Conservation (phyloP, 2,329 filamentous ascomycete genomes). For the Sporothrix pallida region DNA sequence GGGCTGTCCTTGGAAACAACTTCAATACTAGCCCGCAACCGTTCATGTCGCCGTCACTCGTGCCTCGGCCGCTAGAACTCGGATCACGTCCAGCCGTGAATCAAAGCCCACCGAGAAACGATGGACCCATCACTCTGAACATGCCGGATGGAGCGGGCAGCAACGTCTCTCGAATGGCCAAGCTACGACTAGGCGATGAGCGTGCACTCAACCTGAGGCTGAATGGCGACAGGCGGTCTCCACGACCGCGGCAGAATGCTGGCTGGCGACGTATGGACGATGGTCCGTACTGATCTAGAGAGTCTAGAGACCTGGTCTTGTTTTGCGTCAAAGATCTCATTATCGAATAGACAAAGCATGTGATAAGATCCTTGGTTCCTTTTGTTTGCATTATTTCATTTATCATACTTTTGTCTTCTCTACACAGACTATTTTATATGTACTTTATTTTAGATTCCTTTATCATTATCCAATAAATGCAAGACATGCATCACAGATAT, state of each 20-base stretch:
- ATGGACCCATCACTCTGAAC: neutral
- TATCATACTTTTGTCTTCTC: neutral
- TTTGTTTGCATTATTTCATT: neutral
- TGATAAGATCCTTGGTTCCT: too few species aligned
- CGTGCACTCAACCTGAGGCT: constrained; percentile 6
- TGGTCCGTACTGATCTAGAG: neutral
- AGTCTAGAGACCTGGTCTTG: neutral
- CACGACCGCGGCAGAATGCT: neutral
- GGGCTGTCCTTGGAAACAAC: neutral
- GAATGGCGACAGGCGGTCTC: neutral
- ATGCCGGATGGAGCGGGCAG: constrained; percentile 5
- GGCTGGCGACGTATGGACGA: constrained; percentile 25
- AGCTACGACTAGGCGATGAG: constrained; percentile 24
- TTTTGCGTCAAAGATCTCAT: neutral
- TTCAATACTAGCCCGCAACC: neutral
- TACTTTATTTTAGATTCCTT: constrained; percentile 19
- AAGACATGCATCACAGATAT: too few species aligned
- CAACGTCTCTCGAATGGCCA: constrained; percentile 19
- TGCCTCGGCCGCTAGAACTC: constrained; percentile 16
- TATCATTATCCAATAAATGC: neutral
- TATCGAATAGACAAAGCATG: neutral
- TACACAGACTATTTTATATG: neutral
- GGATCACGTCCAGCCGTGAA: neutral
- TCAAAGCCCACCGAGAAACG: neutral
- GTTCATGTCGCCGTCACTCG: constrained; percentile 30